Percentiles rank a stretch among this genome's conserved stretches.
phyloP scores from a whole-genome alignment of 2,329 filamentous ascomycete species.

The Huntiella omanensis region DNA sequence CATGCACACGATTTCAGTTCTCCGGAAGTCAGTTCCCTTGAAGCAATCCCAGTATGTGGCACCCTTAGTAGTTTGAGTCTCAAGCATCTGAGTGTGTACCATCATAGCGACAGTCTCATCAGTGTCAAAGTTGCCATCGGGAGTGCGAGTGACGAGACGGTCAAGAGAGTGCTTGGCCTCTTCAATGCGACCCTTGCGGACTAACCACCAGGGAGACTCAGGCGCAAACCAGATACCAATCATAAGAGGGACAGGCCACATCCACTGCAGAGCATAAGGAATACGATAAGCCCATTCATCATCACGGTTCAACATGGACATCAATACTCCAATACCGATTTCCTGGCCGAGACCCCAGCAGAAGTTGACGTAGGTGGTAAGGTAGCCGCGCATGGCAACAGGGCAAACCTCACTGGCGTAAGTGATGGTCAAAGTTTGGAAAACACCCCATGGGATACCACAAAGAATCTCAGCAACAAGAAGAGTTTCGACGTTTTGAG shows the following conservation, averaged over 20 bases:
- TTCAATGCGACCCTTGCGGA: slow-evolving; percentile 42
- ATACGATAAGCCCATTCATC: slow-evolving; percentile 54
- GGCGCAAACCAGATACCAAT: slow-evolving; percentile 50
- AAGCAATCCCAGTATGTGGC: slow-evolving; percentile 71
- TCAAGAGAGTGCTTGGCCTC: slow-evolving; percentile 49
- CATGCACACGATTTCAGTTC: slow-evolving; percentile 53
- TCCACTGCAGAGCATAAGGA: slow-evolving; percentile 58
- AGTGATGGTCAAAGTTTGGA: slow-evolving; percentile 39
- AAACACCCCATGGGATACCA: slow-evolving; percentile 43
- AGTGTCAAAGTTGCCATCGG: slow-evolving; percentile 54
- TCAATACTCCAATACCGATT: slow-evolving; percentile 56
- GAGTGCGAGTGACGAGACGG: slow-evolving; percentile 42
- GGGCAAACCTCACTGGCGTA: slow-evolving; percentile 59
- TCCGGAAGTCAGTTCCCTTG: slow-evolving; percentile 54
- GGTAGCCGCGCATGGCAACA: slow-evolving; percentile 48
- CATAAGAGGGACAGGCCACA: slow-evolving; percentile 52
- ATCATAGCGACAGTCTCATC: slow-evolving; percentile 85
- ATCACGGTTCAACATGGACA: slow-evolving; percentile 42
- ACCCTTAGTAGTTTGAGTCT: slow-evolving; percentile 55
- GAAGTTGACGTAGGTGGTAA: slow-evolving; percentile 59
- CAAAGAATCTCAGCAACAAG: slow-evolving; percentile 43
- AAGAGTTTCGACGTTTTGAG: slow-evolving; percentile 36
- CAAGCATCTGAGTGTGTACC: slow-evolving; percentile 69
- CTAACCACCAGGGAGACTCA: slow-evolving; percentile 60
- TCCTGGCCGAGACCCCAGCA: slow-evolving; percentile 63